Evolutionary conservation across 139 green algal species (phyloP), one percentile per base, ranked within the genome.

Genomic region (Monoraphidium neglectum): DNA sequence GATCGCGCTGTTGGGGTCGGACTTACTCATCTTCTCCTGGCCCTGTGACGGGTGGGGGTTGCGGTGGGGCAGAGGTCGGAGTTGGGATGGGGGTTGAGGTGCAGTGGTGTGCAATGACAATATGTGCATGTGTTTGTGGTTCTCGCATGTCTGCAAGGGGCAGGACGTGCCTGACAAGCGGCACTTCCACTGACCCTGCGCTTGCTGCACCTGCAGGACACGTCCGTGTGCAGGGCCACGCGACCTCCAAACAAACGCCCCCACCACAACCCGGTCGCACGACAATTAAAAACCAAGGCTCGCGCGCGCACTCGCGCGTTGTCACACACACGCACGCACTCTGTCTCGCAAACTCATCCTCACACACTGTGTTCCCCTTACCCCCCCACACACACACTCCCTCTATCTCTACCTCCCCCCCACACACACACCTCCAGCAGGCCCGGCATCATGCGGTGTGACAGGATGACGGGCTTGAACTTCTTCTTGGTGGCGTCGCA

Each of bases 21-120:
- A 92, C 87, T 99, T 99, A 70, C 84, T 94, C 96, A 99, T 99
- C 90, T 99, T 99, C 83, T 99, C 96, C 86, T 99, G 96, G 15
- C 96, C 96, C 88, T 98, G 82, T 4, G 61, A 40, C 4, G 24
- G 46, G 2, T 13, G 33, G n/a, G 35, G 69, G 12, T 6, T 3
- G 8, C 43, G 43, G 47, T 13, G n/a, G 15, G 24, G 36, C 43
- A 13, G 26, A 28, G 61, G 18, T 6, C 6, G 38, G 5, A 38
- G 32, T 26, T 26, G 32, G n/a, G 15, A 3, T 6, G 61, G 15
- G 18, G 61, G 61, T 36, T 4, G 61, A 28, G n/a, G n/a, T n/a
- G n/a, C n/a, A n/a, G n/a, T n/a, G n/a, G n/a, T n/a, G n/a, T n/a
- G n/a, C n/a, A n/a, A n/a, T n/a, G n/a, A n/a, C n/a, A n/a, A n/a